These are phyloP conservation scores for Pichia ethanolica DNA, from an alignment of 805 yeast species.

Conservation along the genomic window DNA sequence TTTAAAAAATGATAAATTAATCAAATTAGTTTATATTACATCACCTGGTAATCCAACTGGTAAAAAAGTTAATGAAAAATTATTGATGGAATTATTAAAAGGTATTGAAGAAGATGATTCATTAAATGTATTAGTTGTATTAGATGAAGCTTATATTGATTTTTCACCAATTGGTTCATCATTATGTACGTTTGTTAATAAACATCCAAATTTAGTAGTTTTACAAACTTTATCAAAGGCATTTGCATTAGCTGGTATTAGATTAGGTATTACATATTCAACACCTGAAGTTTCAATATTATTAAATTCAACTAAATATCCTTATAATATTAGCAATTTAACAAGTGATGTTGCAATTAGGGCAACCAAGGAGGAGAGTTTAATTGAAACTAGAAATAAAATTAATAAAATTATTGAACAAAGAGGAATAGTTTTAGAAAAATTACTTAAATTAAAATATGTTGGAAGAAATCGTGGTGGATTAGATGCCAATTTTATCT, in stretches of 20 bases:
- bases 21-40: constrained; percentile 76
- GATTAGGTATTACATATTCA: constrained; percentile 78
- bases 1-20: constrained; percentile 46
- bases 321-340: constrained; percentile 83
- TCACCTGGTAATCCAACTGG: constrained; percentile 98
- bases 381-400: constrained; percentile 49
- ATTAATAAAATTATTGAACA: constrained; percentile 47
- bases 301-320: constrained; percentile 89
- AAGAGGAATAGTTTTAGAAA: constrained; percentile 45
- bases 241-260: constrained; percentile 92
- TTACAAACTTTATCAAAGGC: constrained; percentile 91
- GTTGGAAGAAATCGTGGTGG: constrained; percentile 79
- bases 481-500: constrained; percentile 75
- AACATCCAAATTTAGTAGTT: constrained; percentile 76
- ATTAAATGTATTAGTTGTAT: constrained; percentile 74
- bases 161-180: constrained; percentile 67
- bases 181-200: constrained; percentile 67
- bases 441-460: constrained; percentile 48
- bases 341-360: constrained; percentile 70
- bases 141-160: constrained; percentile 95
- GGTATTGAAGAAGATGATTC: constrained; percentile 29
- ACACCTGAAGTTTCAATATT: constrained; percentile 51
- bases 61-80: constrained; percentile 41
- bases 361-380: constrained; percentile 56
- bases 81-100: constrained; percentile 41